Base-by-base conservation (phyloP, 2,329 filamentous ascomycete genomes). In the Xylaria polymorpha region DNA sequence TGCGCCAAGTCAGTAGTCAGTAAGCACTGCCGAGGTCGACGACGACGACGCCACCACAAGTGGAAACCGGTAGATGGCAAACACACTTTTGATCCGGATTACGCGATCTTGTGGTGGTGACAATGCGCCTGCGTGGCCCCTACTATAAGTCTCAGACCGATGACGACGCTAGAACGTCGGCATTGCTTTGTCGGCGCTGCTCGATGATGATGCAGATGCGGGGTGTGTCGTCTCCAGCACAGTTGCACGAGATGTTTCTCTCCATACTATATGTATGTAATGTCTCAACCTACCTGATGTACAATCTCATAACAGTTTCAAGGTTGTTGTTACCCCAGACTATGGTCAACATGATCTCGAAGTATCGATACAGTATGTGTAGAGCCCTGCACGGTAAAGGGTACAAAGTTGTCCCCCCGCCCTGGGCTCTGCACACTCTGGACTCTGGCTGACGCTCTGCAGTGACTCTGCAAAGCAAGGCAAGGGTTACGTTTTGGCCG, bases 351-450 rank as follows among this genome's bases (percentile, higher is more conserved):
- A n/a, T n/a, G n/a, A n/a, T n/a, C n/a, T n/a, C 25, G n/a, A 67
- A 58, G 67, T 69, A 69, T 46, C 32, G 44, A 37, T 61, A 67
- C 67, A 69, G 67, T 69, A 64, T 20, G 55, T 8, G 7, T 57
- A 46, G 14, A 64, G 20, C n/a, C 15, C 5, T 10, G 48, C 56
- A 60, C 41, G 43, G 46, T 51, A 55, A 25, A 12, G 20, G 55
- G 51, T 66, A 60, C 63, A 56, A 32, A 46, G 20, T 8, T 10
- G 22, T n/a, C 39, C 57, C 62, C 57, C 63, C 55, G 29, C 63
- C 56, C 25, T 29, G 4, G 4, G 25, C 25, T 29, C 25, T 29
- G 25, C 25, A 29, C 4, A 4, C 25, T 29, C 25, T 29, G 25
- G 3, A 29, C 25, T 29, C 25, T 29, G 25, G n/a, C n/a, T n/a